Evolutionary conservation across 768 basidiomycete genomes (phyloP).

Genomic region (Agaricus sinodeliciosus): DNA sequence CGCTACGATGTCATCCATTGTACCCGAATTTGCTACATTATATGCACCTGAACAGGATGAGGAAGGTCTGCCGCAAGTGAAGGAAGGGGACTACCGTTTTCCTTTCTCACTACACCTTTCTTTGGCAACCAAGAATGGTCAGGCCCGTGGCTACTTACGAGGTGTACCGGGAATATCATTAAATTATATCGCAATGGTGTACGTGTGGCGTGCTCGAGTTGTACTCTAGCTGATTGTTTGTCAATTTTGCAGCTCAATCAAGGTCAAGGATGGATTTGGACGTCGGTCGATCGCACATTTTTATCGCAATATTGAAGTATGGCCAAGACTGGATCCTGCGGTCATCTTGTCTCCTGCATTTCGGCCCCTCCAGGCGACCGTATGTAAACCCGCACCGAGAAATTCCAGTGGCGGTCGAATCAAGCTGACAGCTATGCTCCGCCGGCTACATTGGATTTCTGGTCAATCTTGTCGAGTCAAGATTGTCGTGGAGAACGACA

Average conservation of each 20-base stretch:
- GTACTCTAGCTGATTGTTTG: slow-evolving; percentile 2
- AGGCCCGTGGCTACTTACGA: slow-evolving; percentile 51
- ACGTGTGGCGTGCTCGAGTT: slow-evolving; percentile 24
- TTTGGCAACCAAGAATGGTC: slow-evolving; percentile 41
- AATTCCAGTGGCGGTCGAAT: slow-evolving; percentile 57
- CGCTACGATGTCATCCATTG: slow-evolving; percentile 41
- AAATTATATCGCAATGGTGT: slow-evolving; percentile 79
- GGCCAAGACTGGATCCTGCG: slow-evolving; percentile 65
- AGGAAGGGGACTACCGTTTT: slow-evolving; percentile 60
- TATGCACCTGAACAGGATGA: slow-evolving; percentile 40
- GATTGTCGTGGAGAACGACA: slow-evolving; percentile 59
- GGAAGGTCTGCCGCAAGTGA: slow-evolving; percentile 58
- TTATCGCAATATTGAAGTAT: slow-evolving; percentile 76
- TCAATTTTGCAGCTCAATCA: slow-evolving; percentile 48
- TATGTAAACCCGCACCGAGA: slow-evolving; percentile 49
- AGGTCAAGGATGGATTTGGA: slow-evolving; percentile 61
- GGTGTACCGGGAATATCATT: slow-evolving; percentile 56
- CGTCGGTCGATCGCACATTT: slow-evolving; percentile 82
- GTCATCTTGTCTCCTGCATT: slow-evolving; percentile 53
- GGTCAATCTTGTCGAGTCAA: slow-evolving; percentile 73
- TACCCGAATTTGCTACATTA: slow-evolving; percentile 35
- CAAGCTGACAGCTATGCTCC: slow-evolving; percentile 57
- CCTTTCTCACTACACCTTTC: slow-evolving; percentile 72
- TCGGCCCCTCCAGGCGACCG: slow-evolving; percentile 51
- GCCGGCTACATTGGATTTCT: slow-evolving; percentile 73